Conservation (phyloP, 768 basidiomycete species). For the Suillus subluteus region DNA sequence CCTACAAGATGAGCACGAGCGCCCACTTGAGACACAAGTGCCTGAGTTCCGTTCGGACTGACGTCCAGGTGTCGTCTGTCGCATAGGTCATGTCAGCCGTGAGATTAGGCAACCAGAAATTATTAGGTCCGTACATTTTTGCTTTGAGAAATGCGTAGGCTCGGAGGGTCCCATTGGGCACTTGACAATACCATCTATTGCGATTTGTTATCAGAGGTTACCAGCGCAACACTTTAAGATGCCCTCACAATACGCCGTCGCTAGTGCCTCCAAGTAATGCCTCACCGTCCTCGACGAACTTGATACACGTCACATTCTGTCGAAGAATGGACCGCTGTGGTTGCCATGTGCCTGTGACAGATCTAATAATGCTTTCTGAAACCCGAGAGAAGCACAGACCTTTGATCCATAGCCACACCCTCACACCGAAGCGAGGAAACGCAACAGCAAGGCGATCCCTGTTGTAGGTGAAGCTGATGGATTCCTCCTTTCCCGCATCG, state of each 20-base stretch:
- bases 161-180: slow-evolving; percentile 67
- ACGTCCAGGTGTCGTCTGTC: slow-evolving; percentile 58
- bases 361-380: slow-evolving; percentile 10
- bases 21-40: slow-evolving; percentile 54
- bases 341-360: slow-evolving; percentile 58
- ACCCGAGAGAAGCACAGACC: slow-evolving; percentile 38
- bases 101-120: background rate
- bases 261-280: slow-evolving; percentile 70
- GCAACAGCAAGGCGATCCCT: slow-evolving; percentile 66
- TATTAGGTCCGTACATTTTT: slow-evolving; percentile 50
- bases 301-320: slow-evolving; percentile 65
- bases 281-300: slow-evolving; percentile 64
- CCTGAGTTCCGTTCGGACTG: slow-evolving; percentile 50
- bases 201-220: slow-evolving; percentile 17
- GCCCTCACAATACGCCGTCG: slow-evolving; percentile 66
- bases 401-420: slow-evolving; percentile 65
- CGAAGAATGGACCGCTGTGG: slow-evolving; percentile 64
- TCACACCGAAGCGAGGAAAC: slow-evolving; percentile 60
- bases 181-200: slow-evolving; percentile 66
- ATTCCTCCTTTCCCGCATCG: slow-evolving; percentile 50
- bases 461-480: slow-evolving; percentile 55
- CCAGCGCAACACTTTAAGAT: background rate
- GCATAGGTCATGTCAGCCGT: slow-evolving; percentile 17
- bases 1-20: slow-evolving; percentile 56
- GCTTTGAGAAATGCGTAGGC: slow-evolving; percentile 61